These are phyloP conservation scores for Phytopythium vexans DNA, from an alignment of 352 stramenopile genomes.

Conservation along the genomic window DNA sequence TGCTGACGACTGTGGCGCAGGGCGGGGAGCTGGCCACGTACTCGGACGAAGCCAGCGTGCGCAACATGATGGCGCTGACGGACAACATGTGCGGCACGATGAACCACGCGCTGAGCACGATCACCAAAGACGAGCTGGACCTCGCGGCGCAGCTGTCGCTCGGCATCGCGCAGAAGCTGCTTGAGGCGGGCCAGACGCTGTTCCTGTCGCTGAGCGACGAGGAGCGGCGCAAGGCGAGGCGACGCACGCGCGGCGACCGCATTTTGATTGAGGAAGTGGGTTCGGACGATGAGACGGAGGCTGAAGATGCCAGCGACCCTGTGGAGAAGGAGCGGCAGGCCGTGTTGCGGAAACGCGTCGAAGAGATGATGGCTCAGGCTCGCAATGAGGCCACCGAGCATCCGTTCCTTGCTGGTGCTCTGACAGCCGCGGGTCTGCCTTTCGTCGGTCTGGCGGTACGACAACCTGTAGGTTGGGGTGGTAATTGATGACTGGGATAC, in stretches of 20 bases:
- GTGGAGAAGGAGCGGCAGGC: constrained; percentile 31
- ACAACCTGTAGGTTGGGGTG: not conserved
- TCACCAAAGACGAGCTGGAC: constrained; percentile 66
- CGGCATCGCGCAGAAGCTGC: constrained; percentile 65
- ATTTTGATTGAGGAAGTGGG: constrained; percentile 75
- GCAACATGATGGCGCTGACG: constrained; percentile 67
- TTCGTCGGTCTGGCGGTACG: constrained; percentile 77
- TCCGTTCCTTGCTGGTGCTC: constrained; percentile 55
- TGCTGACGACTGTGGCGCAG: constrained; percentile 13
- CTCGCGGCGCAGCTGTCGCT: constrained; percentile 71
- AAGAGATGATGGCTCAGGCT: constrained; percentile 34
- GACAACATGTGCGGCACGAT: constrained; percentile 76
- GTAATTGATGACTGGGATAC: not conserved
- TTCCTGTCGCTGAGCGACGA: constrained; percentile 76
- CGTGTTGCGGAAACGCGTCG: constrained; percentile 46
- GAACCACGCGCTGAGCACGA: constrained; percentile 69
- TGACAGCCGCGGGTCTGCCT: constrained; percentile 55
- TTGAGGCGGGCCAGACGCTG: constrained; percentile 62
- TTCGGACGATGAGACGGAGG: constrained; percentile 25
- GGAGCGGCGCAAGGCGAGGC: constrained; percentile 29
- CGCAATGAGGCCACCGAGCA: constrained; percentile 44
- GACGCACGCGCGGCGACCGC: constrained; percentile 34
- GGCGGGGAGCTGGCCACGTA: constrained; percentile 1
- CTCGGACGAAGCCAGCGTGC: constrained; percentile 65
- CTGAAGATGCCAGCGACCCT: constrained; percentile 5